phyloP scores from a whole-genome alignment of 306 rosid species.

The Inga laurina region DNA sequence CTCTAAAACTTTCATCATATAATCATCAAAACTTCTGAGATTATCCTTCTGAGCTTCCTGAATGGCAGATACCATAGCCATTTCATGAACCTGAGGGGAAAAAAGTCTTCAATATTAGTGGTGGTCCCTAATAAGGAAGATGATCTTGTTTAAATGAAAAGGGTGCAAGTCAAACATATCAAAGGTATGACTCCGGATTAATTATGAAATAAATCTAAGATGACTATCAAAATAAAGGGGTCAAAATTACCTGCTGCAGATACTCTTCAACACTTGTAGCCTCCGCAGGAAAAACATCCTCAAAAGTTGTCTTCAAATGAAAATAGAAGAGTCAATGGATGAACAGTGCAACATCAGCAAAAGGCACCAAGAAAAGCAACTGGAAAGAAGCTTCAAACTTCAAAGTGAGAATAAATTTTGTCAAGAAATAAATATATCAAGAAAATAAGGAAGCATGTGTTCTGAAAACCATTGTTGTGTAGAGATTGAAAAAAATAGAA shows the following conservation, averaged over 20 bases:
- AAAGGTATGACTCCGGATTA: not conserved
- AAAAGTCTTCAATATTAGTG: not conserved
- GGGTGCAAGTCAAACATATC: not conserved
- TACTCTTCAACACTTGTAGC: constrained; percentile 97
- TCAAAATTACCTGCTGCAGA: constrained; percentile 85
- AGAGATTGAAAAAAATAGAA: constrained; percentile 9
- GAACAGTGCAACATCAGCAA: constrained; percentile 30
- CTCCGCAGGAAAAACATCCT: constrained; percentile 97
- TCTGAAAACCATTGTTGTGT: constrained; percentile 15
- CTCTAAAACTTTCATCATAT: constrained; percentile 94
- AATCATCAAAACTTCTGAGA: constrained; percentile 86
- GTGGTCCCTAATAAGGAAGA: not conserved
- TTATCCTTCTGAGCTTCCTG: constrained; percentile 99
- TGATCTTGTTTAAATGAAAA: constrained; percentile 1
- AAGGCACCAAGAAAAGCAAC: constrained; percentile 12
- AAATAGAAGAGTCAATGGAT: constrained; percentile 11
- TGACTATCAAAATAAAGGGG: constrained; percentile 11
- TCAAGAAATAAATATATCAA: constrained; percentile 9
- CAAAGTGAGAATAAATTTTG: constrained; percentile 6
- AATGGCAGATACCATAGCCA: constrained; percentile 95
- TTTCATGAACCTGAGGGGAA: constrained; percentile 82
- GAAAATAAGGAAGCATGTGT: constrained; percentile 22
- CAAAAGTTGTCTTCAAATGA: constrained; percentile 82
- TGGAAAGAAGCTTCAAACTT: constrained; percentile 21
- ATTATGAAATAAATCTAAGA: not conserved